Evolutionary conservation across 1,284 basidiomycete genomes (phyloP).

Genomic region (Cutaneotrichosporon dermatis): DNA sequence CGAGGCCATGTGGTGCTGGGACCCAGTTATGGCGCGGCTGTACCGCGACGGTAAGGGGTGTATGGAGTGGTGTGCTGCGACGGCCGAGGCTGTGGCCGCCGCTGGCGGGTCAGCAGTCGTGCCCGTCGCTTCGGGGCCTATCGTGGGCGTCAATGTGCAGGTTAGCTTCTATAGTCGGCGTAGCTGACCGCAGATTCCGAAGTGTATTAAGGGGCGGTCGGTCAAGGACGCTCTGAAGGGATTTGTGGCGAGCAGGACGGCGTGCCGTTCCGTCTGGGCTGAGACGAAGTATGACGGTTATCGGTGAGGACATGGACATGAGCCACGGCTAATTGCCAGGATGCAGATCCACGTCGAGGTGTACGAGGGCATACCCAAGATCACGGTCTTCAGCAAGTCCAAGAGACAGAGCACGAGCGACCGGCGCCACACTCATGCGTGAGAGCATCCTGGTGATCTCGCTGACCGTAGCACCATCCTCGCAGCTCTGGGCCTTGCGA

Average conservation of each 20-base stretch:
- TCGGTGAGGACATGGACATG: slow-evolving; percentile 48
- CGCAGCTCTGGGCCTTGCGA: slow-evolving; percentile 57
- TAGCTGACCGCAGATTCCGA: slow-evolving; percentile 61
- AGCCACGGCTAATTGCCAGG: slow-evolving; percentile 27
- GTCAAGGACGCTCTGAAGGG: slow-evolving; percentile 57
- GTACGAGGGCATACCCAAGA: slow-evolving; percentile 49
- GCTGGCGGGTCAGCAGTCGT: background rate
- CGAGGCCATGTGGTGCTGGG: slow-evolving; percentile 68
- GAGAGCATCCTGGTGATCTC: no score
- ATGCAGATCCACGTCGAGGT: slow-evolving; percentile 71
- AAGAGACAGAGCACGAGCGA: slow-evolving; percentile 72
- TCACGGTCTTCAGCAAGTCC: slow-evolving; percentile 80
- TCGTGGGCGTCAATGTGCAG: slow-evolving; percentile 57
- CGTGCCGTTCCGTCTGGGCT: slow-evolving; percentile 58
- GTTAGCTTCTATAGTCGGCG: no score
- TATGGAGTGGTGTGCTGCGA: slow-evolving; percentile 59
- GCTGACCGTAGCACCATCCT: slow-evolving; percentile 52
- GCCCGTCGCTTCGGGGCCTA: slow-evolving; percentile 33
- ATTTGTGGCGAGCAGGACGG: slow-evolving; percentile 35
- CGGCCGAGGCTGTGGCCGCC: slow-evolving; percentile 50
- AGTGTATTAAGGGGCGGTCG: slow-evolving; percentile 65
- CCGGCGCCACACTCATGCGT: slow-evolving; percentile 60
- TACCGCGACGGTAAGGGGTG: slow-evolving; percentile 56
- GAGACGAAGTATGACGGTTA: slow-evolving; percentile 91
- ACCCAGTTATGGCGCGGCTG: slow-evolving; percentile 59